These are phyloP conservation scores for Penicillium sp. DNA, from an alignment of 2,329 filamentous ascomycete species.

Conservation along the genomic window DNA sequence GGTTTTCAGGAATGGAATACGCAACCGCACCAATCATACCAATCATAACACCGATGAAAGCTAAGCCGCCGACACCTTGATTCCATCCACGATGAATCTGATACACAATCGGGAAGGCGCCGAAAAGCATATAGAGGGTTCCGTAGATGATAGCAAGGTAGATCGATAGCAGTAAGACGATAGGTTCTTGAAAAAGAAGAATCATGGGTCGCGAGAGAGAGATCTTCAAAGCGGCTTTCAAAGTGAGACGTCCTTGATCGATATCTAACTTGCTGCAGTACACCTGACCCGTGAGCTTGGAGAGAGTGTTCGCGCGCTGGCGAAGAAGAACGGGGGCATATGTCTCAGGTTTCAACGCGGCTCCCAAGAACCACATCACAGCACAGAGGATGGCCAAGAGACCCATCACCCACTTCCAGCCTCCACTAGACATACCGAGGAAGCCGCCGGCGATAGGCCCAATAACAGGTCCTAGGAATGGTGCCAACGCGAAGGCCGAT, in stretches of 20 bases:
- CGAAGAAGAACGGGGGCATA: conserved; percentile 53
- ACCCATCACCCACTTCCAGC: conserved; percentile 69
- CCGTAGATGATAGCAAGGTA: conserved; percentile 54
- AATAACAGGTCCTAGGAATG: conserved; percentile 63
- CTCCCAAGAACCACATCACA: conserved; percentile 49
- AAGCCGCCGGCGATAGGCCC: conserved; percentile 68
- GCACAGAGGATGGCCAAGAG: conserved; percentile 63
- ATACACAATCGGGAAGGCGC: conserved; percentile 52
- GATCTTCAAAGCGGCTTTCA: conserved; percentile 43
- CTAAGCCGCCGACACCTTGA: conserved; percentile 47
- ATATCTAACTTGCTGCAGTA: conserved; percentile 43
- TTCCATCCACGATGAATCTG: conserved; percentile 46
- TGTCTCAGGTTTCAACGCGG: conserved; percentile 34
- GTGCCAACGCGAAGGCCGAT: conserved; percentile 63
- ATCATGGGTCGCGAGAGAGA: conserved; percentile 51
- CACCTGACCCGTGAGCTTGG: conserved; percentile 51
- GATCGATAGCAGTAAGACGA: conserved; percentile 49
- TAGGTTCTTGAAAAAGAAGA: conserved; percentile 51
- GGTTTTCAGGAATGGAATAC: conserved; percentile 44
- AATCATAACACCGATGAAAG: conserved; percentile 50
- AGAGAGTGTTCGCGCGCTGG: conserved; percentile 48
- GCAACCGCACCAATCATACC: conserved; percentile 40
- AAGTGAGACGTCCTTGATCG: conserved; percentile 43
- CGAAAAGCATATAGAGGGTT: conserved; percentile 53
- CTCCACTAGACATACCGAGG: conserved; percentile 55